These are phyloP conservation scores for Curvularia verruculosa DNA, from an alignment of 2,329 filamentous ascomycete species.

Conservation along the genomic window DNA sequence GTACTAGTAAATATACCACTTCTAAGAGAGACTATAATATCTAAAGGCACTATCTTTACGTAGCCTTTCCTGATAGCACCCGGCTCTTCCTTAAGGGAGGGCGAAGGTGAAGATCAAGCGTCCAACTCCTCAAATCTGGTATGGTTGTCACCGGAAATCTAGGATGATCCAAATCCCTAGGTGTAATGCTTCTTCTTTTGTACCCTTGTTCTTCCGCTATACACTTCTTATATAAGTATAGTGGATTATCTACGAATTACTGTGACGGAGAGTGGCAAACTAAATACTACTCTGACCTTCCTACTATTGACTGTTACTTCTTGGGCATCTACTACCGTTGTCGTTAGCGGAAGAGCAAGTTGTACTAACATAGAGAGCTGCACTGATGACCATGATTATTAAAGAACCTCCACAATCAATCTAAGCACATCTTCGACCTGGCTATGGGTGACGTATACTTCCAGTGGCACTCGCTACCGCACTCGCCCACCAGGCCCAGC, in stretches of 20 bases:
- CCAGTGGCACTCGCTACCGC: not conserved
- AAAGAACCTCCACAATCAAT: not conserved
- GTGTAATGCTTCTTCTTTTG: constrained; percentile 13
- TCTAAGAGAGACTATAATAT: constrained; percentile 40
- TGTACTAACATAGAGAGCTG: not conserved
- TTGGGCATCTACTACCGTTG: not conserved
- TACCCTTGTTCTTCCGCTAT: constrained; percentile 14
- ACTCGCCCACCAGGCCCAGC: not conserved
- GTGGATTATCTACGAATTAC: constrained; percentile 17
- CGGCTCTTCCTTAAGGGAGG: constrained; percentile 4
- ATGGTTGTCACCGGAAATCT: constrained; percentile 15
- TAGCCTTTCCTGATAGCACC: constrained; percentile 51
- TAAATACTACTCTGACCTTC: constrained; percentile 13
- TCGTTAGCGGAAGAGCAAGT: no score
- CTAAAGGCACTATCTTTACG: constrained; percentile 50
- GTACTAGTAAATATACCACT: constrained; percentile 32
- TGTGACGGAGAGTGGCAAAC: constrained; percentile 7
- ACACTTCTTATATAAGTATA: constrained; percentile 7
- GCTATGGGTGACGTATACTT: not conserved
- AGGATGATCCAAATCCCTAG: constrained; percentile 8
- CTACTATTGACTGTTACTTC: constrained; percentile 12
- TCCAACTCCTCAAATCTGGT: constrained; percentile 9
- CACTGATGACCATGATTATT: not conserved
- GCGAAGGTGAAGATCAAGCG: constrained; percentile 13
- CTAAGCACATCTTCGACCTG: not conserved